These are phyloP conservation scores for Hypoxylon sp. DNA, from an alignment of 2,329 filamentous ascomycete genomes.

Conservation along the genomic window DNA sequence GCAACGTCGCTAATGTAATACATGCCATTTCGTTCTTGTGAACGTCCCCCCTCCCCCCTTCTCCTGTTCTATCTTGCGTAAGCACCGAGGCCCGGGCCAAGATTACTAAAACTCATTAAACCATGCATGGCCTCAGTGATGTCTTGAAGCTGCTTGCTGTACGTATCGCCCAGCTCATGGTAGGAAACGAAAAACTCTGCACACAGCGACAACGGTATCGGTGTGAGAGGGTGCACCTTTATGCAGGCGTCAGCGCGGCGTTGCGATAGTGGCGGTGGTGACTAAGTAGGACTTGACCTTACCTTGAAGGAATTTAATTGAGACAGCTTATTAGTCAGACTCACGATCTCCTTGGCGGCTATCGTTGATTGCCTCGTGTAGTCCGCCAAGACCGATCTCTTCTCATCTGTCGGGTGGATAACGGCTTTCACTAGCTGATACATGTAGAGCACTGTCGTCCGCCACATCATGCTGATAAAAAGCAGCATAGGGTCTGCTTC, in stretches of 20 bases:
- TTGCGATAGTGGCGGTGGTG: background rate
- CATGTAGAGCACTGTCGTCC: slow-evolving; percentile 43
- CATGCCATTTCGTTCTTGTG: background rate
- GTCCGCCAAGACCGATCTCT: slow-evolving; percentile 35
- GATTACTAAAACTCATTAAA: slow-evolving; percentile 45
- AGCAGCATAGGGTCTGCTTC: slow-evolving; percentile 45
- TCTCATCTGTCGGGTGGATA: slow-evolving; percentile 38
- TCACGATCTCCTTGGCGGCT: slow-evolving; percentile 43
- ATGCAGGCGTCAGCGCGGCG: slow-evolving; percentile 8
- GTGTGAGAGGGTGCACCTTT: slow-evolving; percentile 44
- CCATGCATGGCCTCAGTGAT: slow-evolving; percentile 43
- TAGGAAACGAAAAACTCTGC: slow-evolving; percentile 40
- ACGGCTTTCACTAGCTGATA: slow-evolving; percentile 39
- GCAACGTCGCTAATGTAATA: slow-evolving; percentile 23
- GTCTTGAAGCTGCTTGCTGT: slow-evolving; percentile 43
- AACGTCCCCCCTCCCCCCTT: background rate
- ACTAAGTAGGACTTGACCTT: slow-evolving; percentile 4
- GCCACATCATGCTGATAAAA: slow-evolving; percentile 47
- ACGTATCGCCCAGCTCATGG: slow-evolving; percentile 41
- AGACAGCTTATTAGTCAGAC: slow-evolving; percentile 42
- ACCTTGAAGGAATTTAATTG: slow-evolving; percentile 46
- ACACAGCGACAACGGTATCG: slow-evolving; percentile 43
- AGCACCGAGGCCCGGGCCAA: slow-evolving; percentile 32
- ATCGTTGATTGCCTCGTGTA: slow-evolving; percentile 43
- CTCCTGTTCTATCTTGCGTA: slow-evolving; percentile 29